phyloP scores from a whole-genome alignment of 2,329 filamentous ascomycete species.

The Fusarium equiseti region DNA sequence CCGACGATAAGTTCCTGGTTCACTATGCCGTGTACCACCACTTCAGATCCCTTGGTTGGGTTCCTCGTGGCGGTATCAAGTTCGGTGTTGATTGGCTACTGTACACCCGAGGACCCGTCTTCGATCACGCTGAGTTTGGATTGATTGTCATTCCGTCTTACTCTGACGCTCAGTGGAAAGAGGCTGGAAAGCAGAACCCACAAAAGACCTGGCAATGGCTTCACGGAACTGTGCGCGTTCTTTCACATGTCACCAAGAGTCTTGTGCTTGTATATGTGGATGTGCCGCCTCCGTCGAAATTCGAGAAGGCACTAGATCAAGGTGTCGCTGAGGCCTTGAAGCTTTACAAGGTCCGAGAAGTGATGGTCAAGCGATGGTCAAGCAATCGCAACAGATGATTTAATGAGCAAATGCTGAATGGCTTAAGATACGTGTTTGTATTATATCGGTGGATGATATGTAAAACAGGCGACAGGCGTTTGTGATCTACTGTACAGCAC shows the following conservation, averaged over 20 bases:
- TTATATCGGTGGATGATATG: constrained; percentile 5
- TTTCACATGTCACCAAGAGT: constrained; percentile 91
- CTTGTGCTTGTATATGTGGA: constrained; percentile 92
- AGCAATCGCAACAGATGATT: constrained; percentile 75
- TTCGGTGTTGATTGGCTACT: constrained; percentile 96
- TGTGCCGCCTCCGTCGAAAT: constrained; percentile 75
- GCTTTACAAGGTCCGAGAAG: constrained; percentile 81
- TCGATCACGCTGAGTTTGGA: constrained; percentile 94
- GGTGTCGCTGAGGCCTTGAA: constrained; percentile 74
- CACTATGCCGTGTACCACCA: constrained; percentile 95
- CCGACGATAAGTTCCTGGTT: constrained; percentile 87
- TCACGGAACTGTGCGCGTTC: constrained; percentile 88
- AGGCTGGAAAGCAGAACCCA: constrained; percentile 62
- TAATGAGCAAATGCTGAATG: background rate
- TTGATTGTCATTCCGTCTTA: constrained; percentile 88
- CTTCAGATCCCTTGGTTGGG: constrained; percentile 95
- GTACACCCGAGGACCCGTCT: constrained; percentile 92
- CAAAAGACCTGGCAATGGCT: constrained; percentile 81
- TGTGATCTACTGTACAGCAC: constrained; percentile 10
- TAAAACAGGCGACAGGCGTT: constrained; percentile 31
- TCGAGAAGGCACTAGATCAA: constrained; percentile 57
- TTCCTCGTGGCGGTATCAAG: constrained; percentile 91
- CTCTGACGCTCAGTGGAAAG: constrained; percentile 77
- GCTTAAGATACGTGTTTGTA: constrained; percentile 12
- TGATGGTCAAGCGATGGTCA: constrained; percentile 85